phyloP scores from a whole-genome alignment of 345 rosid species.

The Turnera subulata region DNA sequence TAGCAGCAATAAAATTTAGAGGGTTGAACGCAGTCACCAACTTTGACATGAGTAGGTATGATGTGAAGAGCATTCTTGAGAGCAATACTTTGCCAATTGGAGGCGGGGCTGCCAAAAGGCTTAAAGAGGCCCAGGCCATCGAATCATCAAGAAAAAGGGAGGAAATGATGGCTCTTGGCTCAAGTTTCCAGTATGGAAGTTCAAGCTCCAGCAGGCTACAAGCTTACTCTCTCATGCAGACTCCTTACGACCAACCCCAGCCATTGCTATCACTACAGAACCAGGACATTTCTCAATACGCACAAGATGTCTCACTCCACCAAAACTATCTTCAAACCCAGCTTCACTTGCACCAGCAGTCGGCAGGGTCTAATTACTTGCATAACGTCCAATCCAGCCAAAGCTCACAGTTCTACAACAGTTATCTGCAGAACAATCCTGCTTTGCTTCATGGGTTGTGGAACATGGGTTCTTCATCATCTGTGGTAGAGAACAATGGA shows the following conservation, averaged over 20 bases:
- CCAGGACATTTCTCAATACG: constrained; percentile 63
- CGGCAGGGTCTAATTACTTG: constrained; percentile 33
- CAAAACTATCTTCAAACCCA: constrained; percentile 73
- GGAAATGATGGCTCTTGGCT: constrained; percentile 79
- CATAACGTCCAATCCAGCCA: constrained; percentile 36
- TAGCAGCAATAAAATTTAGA: constrained; percentile 93
- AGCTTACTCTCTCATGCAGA: constrained; percentile 54
- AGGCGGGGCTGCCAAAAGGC: constrained; percentile 93
- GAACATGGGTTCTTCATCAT: constrained; percentile 38
- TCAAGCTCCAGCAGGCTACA: constrained; percentile 48
- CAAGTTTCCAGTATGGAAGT: constrained; percentile 55
- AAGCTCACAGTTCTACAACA: constrained; percentile 57
- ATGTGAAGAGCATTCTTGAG: constrained; percentile 93
- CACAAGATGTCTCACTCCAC: constrained; percentile 52
- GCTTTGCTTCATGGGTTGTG: constrained; percentile 63
- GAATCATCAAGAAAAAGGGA: constrained; percentile 80
- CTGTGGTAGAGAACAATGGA: constrained; percentile 38
- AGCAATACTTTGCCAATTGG: constrained; percentile 92
- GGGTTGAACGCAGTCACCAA: constrained; percentile 93
- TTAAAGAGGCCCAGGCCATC: constrained; percentile 96
- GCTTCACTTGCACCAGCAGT: constrained; percentile 68
- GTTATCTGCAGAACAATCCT: constrained; percentile 66
- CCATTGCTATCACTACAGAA: constrained; percentile 67
- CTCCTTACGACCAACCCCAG: constrained; percentile 52
- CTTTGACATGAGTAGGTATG: constrained; percentile 94